Conservation (phyloP, 495 filamentous ascomycete species). For the Penicillium salamii region DNA sequence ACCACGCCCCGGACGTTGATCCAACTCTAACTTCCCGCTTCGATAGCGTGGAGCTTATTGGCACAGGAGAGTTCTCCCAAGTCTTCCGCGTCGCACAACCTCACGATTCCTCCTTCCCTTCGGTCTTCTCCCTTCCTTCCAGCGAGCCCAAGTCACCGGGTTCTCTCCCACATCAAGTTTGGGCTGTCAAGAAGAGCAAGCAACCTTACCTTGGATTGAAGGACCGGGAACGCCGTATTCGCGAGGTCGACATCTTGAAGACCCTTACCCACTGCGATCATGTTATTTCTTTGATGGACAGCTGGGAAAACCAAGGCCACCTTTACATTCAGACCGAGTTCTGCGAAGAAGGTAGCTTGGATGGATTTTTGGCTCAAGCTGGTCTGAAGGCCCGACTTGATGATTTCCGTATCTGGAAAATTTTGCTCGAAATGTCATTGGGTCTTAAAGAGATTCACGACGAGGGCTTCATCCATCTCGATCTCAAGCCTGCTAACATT, state of each 20-base stretch:
- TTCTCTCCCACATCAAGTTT: constrained; percentile 55
- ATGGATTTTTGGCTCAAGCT: constrained; percentile 72
- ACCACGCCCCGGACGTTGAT: constrained; percentile 66
- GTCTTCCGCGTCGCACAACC: constrained; percentile 76
- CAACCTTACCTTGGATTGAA: constrained; percentile 68
- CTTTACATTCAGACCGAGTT: constrained; percentile 97
- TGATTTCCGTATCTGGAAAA: constrained; percentile 98
- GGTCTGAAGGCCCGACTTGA: constrained; percentile 83
- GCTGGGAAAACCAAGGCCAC: constrained; percentile 77
- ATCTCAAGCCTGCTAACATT: constrained; percentile 93
- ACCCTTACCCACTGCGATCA: constrained; percentile 73
- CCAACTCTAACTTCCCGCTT: constrained; percentile 67
- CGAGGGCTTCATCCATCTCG: constrained; percentile 85
- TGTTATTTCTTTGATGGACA: constrained; percentile 72
- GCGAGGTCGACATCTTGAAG: constrained; percentile 75
- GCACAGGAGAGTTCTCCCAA: constrained; percentile 87
- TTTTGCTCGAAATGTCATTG: constrained; percentile 76
- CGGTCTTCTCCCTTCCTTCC: constrained; percentile 42
- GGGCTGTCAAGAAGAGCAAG: constrained; percentile 90
- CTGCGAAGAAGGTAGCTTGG: constrained; percentile 87
- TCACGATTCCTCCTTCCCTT: constrained; percentile 36
- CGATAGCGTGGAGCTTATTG: constrained; percentile 69
- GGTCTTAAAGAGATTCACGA: constrained; percentile 87
- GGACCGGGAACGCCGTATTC: constrained; percentile 73
- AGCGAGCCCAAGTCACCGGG: constrained; percentile 40